Evolutionary conservation across 306 rosid species (phyloP).

Genomic region (Sechiopsis laciniata): DNA sequence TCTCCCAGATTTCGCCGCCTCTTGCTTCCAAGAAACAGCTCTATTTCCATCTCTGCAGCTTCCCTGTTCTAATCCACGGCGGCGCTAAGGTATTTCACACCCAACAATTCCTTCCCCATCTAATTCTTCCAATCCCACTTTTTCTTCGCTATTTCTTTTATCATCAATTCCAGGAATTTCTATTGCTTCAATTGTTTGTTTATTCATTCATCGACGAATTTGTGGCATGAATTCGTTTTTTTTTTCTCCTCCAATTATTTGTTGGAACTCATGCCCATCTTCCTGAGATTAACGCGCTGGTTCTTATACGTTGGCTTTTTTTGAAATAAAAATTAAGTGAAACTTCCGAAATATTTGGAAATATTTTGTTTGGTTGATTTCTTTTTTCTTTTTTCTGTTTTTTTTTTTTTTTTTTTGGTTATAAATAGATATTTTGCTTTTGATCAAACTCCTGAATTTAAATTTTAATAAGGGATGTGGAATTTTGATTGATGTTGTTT

Average conservation of each 20-base stretch:
- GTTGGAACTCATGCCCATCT: not conserved
- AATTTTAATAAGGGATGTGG: not conserved
- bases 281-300: not conserved
- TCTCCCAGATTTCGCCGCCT: conserved; percentile 12
- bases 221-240: too few species aligned
- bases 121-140: too few species aligned
- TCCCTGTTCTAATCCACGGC: conserved; percentile 48
- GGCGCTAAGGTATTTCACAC: conserved; percentile 46
- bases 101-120: too few species aligned
- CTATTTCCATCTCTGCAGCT: conserved; percentile 39
- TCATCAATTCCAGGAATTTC: too few species aligned
- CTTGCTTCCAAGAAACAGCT: conserved; percentile 49
- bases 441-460: not conserved
- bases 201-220: too few species aligned
- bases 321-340: not conserved
- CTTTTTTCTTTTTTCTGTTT: too few species aligned
- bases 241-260: too few species aligned
- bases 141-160: too few species aligned
- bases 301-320: too few species aligned
- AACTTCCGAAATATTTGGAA: not conserved
- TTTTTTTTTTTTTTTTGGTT: too few species aligned
- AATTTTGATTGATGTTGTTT: not conserved
- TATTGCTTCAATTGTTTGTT: too few species aligned
- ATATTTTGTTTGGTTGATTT: not conserved
- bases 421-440: not conserved